Conservation (phyloP, 2,329 filamentous ascomycete species). For the Chaetothyriales sp. region DNA sequence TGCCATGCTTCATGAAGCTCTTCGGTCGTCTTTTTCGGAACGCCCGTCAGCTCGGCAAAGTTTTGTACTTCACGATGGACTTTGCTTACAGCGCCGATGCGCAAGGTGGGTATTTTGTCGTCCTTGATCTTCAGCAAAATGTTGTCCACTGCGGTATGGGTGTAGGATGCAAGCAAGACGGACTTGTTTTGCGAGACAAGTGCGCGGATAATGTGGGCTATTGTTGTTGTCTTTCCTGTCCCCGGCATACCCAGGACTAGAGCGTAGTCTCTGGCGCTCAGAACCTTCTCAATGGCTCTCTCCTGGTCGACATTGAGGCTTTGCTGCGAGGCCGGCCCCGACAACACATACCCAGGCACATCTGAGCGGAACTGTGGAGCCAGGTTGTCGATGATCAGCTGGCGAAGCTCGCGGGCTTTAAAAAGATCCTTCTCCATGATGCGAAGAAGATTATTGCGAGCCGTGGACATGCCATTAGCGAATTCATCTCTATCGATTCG, state of each 20-base stretch:
- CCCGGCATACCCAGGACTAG: conserved; percentile 97
- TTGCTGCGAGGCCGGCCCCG: conserved; percentile 40
- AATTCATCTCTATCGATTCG: conserved; percentile 96
- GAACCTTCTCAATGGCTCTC: conserved; percentile 80
- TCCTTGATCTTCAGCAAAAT: conserved; percentile 82
- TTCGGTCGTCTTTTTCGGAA: conserved; percentile 62
- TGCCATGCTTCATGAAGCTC: conserved; percentile 76
- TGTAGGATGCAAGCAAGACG: conserved; percentile 87
- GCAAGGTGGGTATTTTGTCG: conserved; percentile 63
- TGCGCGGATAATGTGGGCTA: conserved; percentile 89
- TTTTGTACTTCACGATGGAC: conserved; percentile 76
- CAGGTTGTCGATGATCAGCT: conserved; percentile 64
- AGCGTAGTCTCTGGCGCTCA: conserved; percentile 89
- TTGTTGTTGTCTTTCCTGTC: conserved; percentile 95
- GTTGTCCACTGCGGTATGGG: conserved; percentile 95
- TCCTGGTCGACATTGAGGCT: conserved; percentile 78
- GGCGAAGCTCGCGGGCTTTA: conserved; percentile 58
- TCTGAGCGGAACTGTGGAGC: conserved; percentile 57
- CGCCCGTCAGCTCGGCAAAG: conserved; percentile 66
- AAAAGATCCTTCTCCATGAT: conserved; percentile 71
- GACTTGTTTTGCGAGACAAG: conserved; percentile 81
- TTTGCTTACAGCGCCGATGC: conserved; percentile 74
- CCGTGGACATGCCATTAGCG: conserved; percentile 90
- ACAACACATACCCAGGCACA: conserved; percentile 48
- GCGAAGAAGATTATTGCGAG: conserved; percentile 84